These are phyloP conservation scores for Ceratocystis huliohia DNA, from an alignment of 2,329 filamentous ascomycete species.

Conservation along the genomic window DNA sequence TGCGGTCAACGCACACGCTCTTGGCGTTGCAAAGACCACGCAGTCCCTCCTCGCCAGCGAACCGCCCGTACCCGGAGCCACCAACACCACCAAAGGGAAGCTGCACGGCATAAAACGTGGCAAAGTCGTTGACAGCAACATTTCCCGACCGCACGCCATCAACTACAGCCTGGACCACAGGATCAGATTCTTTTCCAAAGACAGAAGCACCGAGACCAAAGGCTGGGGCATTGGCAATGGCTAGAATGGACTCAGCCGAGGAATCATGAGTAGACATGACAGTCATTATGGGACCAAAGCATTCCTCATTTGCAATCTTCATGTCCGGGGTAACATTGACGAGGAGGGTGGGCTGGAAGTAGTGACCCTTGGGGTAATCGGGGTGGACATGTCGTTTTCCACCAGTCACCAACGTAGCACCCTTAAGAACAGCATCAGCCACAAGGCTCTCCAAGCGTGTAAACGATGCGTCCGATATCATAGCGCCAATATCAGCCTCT, in stretches of 20 bases:
- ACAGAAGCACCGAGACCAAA: constrained; percentile 85
- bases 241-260: constrained; percentile 49
- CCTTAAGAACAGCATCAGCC: constrained; percentile 59
- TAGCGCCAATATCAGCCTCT: constrained; percentile 70
- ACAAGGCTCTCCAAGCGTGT: constrained; percentile 64
- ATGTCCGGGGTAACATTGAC: constrained; percentile 79
- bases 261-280: constrained; percentile 62
- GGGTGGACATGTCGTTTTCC: constrained; percentile 62
- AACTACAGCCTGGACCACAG: constrained; percentile 52
- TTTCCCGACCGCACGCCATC: constrained; percentile 66
- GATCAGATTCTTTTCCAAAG: constrained; percentile 56
- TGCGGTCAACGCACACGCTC: constrained; percentile 66
- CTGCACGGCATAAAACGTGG: constrained; percentile 82
- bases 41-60: constrained; percentile 81
- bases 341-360: constrained; percentile 83
- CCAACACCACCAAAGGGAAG: constrained; percentile 86
- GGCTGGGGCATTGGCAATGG: constrained; percentile 67
- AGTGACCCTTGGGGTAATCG: constrained; percentile 64
- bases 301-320: constrained; percentile 78
- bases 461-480: constrained; percentile 72
- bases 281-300: constrained; percentile 84
- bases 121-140: constrained; percentile 94
- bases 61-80: constrained; percentile 83
- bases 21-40: constrained; percentile 78
- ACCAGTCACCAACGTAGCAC: constrained; percentile 70